phyloP scores from a whole-genome alignment of 2,329 filamentous ascomycete species.

The Calonectria pseudoreteaudii region DNA sequence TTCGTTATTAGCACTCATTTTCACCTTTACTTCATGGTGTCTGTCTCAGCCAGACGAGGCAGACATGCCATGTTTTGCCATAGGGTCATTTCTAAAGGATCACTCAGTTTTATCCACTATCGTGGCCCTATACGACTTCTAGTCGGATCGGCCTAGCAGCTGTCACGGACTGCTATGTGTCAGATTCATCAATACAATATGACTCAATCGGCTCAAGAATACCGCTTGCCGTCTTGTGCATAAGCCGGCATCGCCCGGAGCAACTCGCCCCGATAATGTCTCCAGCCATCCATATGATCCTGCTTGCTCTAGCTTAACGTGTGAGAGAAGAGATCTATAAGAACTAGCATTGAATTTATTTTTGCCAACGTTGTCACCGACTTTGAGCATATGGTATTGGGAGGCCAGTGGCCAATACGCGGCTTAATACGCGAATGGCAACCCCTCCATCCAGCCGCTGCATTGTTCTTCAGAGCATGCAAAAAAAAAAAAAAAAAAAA shows the following conservation, averaged over 20 bases:
- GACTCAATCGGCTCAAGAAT: background rate
- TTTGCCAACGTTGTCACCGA: background rate
- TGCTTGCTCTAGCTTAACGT: background rate
- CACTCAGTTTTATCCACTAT: background rate
- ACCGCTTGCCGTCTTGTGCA: background rate
- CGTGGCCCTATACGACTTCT: too few relatives aligned
- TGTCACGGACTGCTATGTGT: background rate
- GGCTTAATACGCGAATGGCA: background rate
- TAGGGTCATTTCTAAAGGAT: background rate
- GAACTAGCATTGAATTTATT: background rate
- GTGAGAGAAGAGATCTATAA: background rate
- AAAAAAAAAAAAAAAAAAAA: background rate
- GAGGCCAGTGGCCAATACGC: background rate
- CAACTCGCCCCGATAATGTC: background rate
- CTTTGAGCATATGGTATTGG: background rate
- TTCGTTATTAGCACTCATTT: background rate
- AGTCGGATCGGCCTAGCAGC: background rate
- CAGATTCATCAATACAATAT: background rate
- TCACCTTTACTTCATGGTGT: background rate
- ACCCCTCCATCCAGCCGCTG: background rate
- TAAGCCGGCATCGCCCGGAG: background rate
- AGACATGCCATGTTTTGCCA: background rate
- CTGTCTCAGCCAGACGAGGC: background rate
- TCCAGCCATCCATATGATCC: background rate
- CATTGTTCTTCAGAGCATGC: background rate